Evolutionary conservation across 2,329 filamentous ascomycete genomes (phyloP).

Genomic region (Pezicula carpinea): DNA sequence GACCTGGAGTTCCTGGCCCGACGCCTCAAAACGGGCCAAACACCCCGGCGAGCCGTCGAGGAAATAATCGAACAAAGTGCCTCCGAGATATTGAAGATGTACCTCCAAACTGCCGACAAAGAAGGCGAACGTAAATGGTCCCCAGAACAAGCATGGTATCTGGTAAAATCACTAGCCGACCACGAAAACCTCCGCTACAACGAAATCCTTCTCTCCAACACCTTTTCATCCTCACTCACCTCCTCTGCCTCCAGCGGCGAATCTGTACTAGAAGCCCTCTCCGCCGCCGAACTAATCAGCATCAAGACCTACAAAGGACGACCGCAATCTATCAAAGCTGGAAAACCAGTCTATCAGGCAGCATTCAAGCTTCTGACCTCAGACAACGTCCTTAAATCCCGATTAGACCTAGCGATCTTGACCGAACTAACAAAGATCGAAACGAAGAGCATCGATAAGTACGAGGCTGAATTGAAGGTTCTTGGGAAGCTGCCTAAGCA

Average conservation of each 20-base stretch:
- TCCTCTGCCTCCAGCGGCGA: slow-evolving; percentile 58
- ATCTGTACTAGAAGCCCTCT: slow-evolving; percentile 70
- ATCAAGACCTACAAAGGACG: slow-evolving; percentile 70
- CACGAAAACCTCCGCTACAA: slow-evolving; percentile 73
- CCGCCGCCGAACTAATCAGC: slow-evolving; percentile 80
- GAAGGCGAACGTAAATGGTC: slow-evolving; percentile 61
- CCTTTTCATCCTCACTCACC: slow-evolving; percentile 59
- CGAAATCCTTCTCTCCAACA: slow-evolving; percentile 71
- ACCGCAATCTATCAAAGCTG: slow-evolving; percentile 71
- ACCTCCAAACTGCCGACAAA: slow-evolving; percentile 58
- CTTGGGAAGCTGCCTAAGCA: slow-evolving; percentile 68
- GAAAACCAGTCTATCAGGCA: slow-evolving; percentile 80
- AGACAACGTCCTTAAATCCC: slow-evolving; percentile 68
- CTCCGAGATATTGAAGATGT: slow-evolving; percentile 90
- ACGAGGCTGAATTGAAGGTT: slow-evolving; percentile 69
- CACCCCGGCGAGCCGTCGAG: slow-evolving; percentile 71
- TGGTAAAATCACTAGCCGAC: slow-evolving; percentile 75
- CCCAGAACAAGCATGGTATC: slow-evolving; percentile 81
- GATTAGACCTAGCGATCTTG: slow-evolving; percentile 68
- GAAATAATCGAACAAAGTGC: slow-evolving; percentile 89
- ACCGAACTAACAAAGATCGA: slow-evolving; percentile 67
- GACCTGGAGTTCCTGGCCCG: slow-evolving; percentile 94
- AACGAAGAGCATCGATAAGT: slow-evolving; percentile 69
- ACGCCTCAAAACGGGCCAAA: slow-evolving; percentile 81
- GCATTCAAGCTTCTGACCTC: slow-evolving; percentile 70